These are phyloP conservation scores for Colletotrichum spaethianum DNA, from an alignment of 2,329 filamentous ascomycete genomes.

Conservation along the genomic window DNA sequence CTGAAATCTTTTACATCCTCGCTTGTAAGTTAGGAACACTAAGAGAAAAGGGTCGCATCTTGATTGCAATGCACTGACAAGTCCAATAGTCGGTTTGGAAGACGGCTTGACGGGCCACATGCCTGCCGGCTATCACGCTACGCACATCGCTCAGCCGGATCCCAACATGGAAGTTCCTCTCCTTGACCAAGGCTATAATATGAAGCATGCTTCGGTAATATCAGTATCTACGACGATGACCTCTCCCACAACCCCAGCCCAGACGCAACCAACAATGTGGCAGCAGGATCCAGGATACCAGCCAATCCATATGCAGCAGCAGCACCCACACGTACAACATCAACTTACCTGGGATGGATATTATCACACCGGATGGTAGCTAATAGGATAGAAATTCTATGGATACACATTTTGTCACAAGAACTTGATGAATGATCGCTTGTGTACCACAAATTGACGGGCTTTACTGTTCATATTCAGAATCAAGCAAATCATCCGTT, in stretches of 20 bases:
- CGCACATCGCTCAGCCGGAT: conserved; percentile 11
- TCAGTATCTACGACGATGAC: not conserved
- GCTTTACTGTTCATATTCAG: not conserved
- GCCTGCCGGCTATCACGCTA: conserved; percentile 35
- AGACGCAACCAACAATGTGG: not conserved
- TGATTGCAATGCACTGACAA: not conserved
- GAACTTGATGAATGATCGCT: no score
- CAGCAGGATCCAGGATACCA: conserved; percentile 10
- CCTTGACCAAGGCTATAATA: conserved; percentile 23
- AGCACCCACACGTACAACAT: conserved; percentile 1
- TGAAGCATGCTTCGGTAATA: conserved; percentile 11
- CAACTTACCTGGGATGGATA: conserved; percentile 18
- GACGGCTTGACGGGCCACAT: conserved; percentile 38
- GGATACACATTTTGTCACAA: not conserved
- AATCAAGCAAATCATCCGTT: no score
- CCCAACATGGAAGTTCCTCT: conserved; percentile 22
- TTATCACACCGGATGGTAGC: conserved; percentile 11
- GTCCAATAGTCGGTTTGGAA: conserved; percentile 22
- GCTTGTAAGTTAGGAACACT: conserved; percentile 44
- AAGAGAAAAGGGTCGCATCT: not conserved
- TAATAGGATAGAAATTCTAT: not conserved
- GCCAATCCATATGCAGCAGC: conserved; percentile 16
- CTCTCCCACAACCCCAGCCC: not conserved
- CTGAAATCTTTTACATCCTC: conserved; percentile 47
- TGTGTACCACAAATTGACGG: no score